Evolutionary conservation across 2,329 filamentous ascomycete species (phyloP).

Genomic region (Penicillium verrucosum): DNA sequence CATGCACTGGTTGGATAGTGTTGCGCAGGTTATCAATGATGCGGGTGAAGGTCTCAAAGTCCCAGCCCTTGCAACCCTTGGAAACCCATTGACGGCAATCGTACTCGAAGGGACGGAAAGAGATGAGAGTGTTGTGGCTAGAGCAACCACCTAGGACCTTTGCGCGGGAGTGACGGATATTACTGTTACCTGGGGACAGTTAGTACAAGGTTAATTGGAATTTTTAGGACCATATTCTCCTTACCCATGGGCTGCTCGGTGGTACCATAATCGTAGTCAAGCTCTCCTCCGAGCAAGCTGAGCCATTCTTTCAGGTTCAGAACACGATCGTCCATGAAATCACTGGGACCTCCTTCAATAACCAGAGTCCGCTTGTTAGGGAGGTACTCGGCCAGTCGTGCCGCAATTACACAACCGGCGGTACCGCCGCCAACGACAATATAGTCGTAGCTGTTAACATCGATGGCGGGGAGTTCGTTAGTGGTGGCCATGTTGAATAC

Average conservation of each 20-base stretch:
- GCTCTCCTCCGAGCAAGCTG: slow-evolving; percentile 74
- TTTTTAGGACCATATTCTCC: slow-evolving; percentile 21
- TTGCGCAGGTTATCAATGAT: slow-evolving; percentile 81
- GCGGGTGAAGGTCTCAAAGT: slow-evolving; percentile 78
- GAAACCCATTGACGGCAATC: slow-evolving; percentile 82
- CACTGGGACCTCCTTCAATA: slow-evolving; percentile 85
- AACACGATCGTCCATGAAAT: slow-evolving; percentile 83
- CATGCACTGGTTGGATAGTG: slow-evolving; percentile 84
- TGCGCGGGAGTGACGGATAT: slow-evolving; percentile 86
- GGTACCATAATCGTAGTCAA: slow-evolving; percentile 89
- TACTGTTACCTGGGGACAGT: slow-evolving; percentile 66
- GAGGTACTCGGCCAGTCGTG: slow-evolving; percentile 75
- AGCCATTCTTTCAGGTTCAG: slow-evolving; percentile 86
- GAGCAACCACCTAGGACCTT: slow-evolving; percentile 92
- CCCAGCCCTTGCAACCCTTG: slow-evolving; percentile 79
- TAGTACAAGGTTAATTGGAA: slow-evolving; percentile 3
- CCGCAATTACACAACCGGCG: slow-evolving; percentile 79
- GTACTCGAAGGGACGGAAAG: slow-evolving; percentile 86
- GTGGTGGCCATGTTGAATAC: slow-evolving; percentile 59
- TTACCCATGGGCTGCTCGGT: slow-evolving; percentile 78
- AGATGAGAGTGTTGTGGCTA: slow-evolving; percentile 90
- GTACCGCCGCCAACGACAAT: slow-evolving; percentile 82
- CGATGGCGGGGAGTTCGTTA: slow-evolving; percentile 60
- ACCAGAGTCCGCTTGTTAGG: slow-evolving; percentile 77
- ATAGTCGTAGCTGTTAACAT: slow-evolving; percentile 73